Conservation (phyloP, 2,329 filamentous ascomycete genomes). For the Nemania sp. region DNA sequence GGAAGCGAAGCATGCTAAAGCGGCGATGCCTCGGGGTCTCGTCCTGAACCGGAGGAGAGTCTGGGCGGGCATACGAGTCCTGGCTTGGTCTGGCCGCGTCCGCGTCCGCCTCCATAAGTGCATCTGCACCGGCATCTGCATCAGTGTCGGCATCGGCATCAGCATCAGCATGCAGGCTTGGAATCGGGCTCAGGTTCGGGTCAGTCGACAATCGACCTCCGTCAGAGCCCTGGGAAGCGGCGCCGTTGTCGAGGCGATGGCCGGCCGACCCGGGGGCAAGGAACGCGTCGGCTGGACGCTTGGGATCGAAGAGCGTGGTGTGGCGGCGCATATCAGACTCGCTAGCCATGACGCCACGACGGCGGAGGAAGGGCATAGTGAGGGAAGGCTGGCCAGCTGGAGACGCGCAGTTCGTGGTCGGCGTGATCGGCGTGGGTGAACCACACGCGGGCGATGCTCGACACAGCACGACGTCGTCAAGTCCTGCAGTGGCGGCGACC, state of each 20-base stretch:
- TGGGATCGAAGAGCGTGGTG: conserved; percentile 43
- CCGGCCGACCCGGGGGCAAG: conserved; percentile 24
- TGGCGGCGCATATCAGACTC: conserved; percentile 62
- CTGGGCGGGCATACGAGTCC: conserved; percentile 44
- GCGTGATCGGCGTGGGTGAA: conserved; percentile 21
- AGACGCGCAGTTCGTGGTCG: conserved; percentile 15
- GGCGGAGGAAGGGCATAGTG: conserved; percentile 63
- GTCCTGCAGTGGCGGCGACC: conserved; percentile 31
- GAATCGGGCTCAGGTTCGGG: conserved; percentile 3
- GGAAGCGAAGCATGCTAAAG: conserved; percentile 77
- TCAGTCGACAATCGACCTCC: conserved; percentile 31
- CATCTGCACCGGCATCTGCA: neutral
- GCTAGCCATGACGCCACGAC: conserved; percentile 62
- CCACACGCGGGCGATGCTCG: conserved; percentile 24
- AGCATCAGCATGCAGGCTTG: neutral
- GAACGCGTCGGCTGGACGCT: conserved; percentile 28
- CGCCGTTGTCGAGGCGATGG: conserved; percentile 20
- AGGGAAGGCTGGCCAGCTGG: conserved; percentile 2
- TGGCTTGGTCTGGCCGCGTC: conserved; percentile 31
- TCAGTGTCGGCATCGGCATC: neutral
- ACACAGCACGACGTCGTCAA: conserved; percentile 38
- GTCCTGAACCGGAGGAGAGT: conserved; percentile 57
- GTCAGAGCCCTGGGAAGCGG: conserved; percentile 20
- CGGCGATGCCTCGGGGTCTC: conserved; percentile 60
- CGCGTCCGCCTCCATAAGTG: neutral